These are phyloP conservation scores for Colletotrichum trifolii DNA, from an alignment of 2,329 filamentous ascomycete genomes.

Conservation along the genomic window DNA sequence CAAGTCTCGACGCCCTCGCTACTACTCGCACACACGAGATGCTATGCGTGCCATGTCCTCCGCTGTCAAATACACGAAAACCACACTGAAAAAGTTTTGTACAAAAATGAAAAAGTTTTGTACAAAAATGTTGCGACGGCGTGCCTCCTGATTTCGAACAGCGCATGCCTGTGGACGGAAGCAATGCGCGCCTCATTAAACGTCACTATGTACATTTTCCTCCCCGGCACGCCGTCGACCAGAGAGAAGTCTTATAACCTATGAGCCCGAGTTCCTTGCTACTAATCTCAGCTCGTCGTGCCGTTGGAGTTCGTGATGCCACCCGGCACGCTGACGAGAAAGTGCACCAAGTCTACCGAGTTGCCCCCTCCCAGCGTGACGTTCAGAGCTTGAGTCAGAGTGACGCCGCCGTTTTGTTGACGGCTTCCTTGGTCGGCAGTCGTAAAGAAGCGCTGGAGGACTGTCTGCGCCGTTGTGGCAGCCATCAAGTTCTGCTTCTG, in stretches of 20 bases:
- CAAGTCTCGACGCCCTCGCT: slow-evolving; percentile 26
- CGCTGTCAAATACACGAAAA: slow-evolving; percentile 9
- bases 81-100: slow-evolving; percentile 34
- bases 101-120: slow-evolving; percentile 38
- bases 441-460: slow-evolving; percentile 66
- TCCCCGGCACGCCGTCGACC: slow-evolving; percentile 30
- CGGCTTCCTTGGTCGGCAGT: slow-evolving; percentile 44
- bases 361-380: slow-evolving; percentile 56
- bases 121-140: slow-evolving; percentile 42
- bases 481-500: slow-evolving; percentile 63
- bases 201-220: slow-evolving; percentile 30
- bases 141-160: slow-evolving; percentile 26
- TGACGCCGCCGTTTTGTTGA: slow-evolving; percentile 45
- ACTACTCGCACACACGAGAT: slow-evolving; percentile 28
- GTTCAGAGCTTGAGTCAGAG: slow-evolving; percentile 51
- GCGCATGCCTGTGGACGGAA: no score
- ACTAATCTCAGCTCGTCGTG: slow-evolving; percentile 37
- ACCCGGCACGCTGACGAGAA: slow-evolving; percentile 52
- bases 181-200: slow-evolving; percentile 25
- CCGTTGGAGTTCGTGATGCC: not conserved
- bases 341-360: slow-evolving; percentile 62
- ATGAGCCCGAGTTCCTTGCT: slow-evolving; percentile 39
- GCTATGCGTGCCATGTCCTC: slow-evolving; percentile 26
- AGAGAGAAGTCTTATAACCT: slow-evolving; percentile 24
- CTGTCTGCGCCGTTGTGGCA: slow-evolving; percentile 65